Evolutionary conservation across 2,329 filamentous ascomycete genomes (phyloP), one percentile per base, ranked within the genome.

Genomic region (Thermothelomyces thermophilus): DNA sequence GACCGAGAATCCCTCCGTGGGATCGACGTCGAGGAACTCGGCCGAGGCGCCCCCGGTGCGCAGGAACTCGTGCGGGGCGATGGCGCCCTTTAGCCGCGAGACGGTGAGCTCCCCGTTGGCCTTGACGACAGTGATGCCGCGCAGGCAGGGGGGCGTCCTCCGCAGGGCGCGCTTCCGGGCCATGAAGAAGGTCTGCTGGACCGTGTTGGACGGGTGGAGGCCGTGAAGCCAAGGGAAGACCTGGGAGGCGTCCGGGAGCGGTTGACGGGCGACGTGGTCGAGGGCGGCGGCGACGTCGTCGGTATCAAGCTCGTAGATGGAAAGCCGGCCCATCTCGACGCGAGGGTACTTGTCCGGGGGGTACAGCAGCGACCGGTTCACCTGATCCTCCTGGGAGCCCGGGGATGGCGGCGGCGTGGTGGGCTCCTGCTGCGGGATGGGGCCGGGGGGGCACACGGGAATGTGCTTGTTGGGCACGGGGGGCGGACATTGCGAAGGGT

Each of bases 211-310:
- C 0, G 87, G 84, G 62, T 97, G 90, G 35, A 97, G 72, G 20
- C 93, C 93, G 69, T 98, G 93, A 20, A 96, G 75, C 93, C 93
- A 98, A 2, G 93, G 93, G 62, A 97, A 98, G 54, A 97, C 87
- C 53, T 83, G 76, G n/a, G 84, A 80, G 0, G 93, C 83, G 49
- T 91, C 83, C 6, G 93, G 91, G 20, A 97, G 74, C 1, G 90
- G 85, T 62, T 95, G 89, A 2, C 82, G 78, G 3, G 91, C 80
- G 52, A 82, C 72, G 61, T 90, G 80, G 56, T 94, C 82, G 30
- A 97, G 64, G 1, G 91, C 89, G 40, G 81, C 74, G 10, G 82
- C 80, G 37, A 96, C 74, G 24, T 79, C 79, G 35, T 74, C 71
- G 26, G 85, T 81, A 62, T 82, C 78, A 58, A 97, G 82, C 37